A percentile compares a stretch with the other conserved stretches of the same genome.
Conservation (phyloP, 495 filamentous ascomycete genomes). For the Letharia lupina region DNA sequence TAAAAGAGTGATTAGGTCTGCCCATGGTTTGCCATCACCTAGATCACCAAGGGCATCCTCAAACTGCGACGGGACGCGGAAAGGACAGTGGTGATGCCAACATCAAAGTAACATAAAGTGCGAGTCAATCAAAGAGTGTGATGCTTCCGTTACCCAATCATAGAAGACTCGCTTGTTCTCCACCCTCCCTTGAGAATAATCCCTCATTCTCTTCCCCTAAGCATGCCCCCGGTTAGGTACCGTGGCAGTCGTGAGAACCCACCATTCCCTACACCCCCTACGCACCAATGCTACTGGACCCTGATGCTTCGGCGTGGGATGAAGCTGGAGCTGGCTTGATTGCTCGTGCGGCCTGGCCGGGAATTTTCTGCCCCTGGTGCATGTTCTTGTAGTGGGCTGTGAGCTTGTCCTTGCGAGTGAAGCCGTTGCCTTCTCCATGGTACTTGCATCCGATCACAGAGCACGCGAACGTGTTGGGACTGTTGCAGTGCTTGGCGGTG, state of each 20-base stretch:
- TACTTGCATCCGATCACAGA: conserved; percentile 8
- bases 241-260: not conserved
- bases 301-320: not conserved
- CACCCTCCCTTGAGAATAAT: no score
- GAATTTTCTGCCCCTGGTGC: not conserved
- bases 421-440: conserved; percentile 14
- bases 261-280: not conserved
- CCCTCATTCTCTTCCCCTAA: not conserved
- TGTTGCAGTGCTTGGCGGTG: conserved; percentile 5
- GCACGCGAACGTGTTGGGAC: not conserved
- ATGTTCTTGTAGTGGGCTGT: not conserved
- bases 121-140: not conserved
- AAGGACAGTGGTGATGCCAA: not conserved
- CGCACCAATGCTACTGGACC: not conserved
- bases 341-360: not conserved
- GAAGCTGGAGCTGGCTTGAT: not conserved
- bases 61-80: not conserved
- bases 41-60: no score
- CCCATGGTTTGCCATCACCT: not conserved
- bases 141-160: not conserved
- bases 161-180: not conserved
- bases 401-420: conserved; percentile 17
- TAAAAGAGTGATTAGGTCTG: not conserved
- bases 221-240: not conserved
- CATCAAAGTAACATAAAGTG: not conserved